phyloP scores from a whole-genome alignment of 768 basidiomycete genomes.

The Thelephora aurantiotincta region DNA sequence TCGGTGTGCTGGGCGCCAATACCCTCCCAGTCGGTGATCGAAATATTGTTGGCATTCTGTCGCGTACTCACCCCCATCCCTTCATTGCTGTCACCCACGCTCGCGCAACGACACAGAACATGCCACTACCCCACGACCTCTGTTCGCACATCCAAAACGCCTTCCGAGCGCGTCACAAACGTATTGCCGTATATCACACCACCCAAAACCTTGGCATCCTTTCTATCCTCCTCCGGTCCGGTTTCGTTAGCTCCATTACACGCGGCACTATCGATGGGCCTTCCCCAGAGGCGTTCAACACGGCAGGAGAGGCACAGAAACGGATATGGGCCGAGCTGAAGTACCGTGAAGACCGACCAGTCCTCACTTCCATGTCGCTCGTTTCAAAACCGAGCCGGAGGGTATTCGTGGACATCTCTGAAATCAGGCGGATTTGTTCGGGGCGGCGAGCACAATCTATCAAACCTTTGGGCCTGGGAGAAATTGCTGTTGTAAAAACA shows the following conservation, averaged over 20 bases:
- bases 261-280: constrained; percentile 60
- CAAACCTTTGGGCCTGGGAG: constrained; percentile 80
- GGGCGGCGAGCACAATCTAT: constrained; percentile 73
- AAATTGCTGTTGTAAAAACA: constrained; percentile 78
- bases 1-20: no score
- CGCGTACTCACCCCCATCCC: no score
- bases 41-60: no score
- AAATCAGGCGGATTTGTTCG: constrained; percentile 66
- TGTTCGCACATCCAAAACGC: constrained; percentile 89
- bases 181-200: constrained; percentile 66
- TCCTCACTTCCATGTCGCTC: constrained; percentile 66
- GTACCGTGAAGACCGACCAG: constrained; percentile 81
- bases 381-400: constrained; percentile 76
- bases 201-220: constrained; percentile 88
- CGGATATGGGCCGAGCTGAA: constrained; percentile 94
- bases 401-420: constrained; percentile 58
- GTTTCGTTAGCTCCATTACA: constrained; percentile 74
- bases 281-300: constrained; percentile 46
- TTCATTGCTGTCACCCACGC: no score
- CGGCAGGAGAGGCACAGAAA: constrained; percentile 45
- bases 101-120: constrained; percentile 6
- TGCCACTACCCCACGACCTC: constrained; percentile 69
- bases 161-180: constrained; percentile 73
- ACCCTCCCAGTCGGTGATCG: no score
- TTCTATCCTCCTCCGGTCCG: constrained; percentile 80